Conservation (phyloP, 495 filamentous ascomycete species). For the Aspergillus coremiiformis region DNA sequence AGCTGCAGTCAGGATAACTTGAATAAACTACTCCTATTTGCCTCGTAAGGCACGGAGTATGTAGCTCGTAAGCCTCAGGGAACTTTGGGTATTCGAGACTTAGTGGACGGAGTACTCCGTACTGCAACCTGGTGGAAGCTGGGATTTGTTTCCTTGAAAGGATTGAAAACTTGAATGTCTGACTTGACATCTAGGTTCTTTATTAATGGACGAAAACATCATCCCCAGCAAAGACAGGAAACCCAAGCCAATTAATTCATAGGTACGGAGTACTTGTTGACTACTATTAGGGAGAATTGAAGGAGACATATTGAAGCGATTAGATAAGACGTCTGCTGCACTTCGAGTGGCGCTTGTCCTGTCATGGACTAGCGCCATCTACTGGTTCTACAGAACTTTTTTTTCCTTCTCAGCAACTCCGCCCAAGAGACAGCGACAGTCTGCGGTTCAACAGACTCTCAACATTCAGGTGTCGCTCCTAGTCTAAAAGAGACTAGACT, state of each 20-base stretch:
- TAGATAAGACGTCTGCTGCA: conserved; percentile 31
- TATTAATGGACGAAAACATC: no score
- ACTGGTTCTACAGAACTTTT: conserved; percentile 41
- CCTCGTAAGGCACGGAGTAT: background rate
- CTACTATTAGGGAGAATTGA: no score
- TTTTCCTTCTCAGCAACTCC: conserved; percentile 35
- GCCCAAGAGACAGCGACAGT: conserved; percentile 27
- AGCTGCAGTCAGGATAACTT: background rate
- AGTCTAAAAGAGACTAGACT: conserved; percentile 10
- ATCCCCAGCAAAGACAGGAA: no score
- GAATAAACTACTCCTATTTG: background rate
- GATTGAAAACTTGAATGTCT: no score
- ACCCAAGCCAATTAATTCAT: no score
- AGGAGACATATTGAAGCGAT: no score
- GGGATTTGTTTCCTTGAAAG: no score
- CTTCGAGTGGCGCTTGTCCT: conserved; percentile 20
- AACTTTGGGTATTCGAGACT: background rate
- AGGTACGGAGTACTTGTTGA: no score
- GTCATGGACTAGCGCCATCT: conserved; percentile 27
- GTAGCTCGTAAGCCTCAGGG: background rate
- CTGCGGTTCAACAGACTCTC: conserved; percentile 22
- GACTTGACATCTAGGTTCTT: no score
- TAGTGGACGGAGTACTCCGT: background rate
- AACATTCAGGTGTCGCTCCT: conserved; percentile 22
- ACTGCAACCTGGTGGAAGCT: no score